These are phyloP conservation scores for Dendrothele bispora DNA, from an alignment of 768 basidiomycete genomes.

Conservation along the genomic window DNA sequence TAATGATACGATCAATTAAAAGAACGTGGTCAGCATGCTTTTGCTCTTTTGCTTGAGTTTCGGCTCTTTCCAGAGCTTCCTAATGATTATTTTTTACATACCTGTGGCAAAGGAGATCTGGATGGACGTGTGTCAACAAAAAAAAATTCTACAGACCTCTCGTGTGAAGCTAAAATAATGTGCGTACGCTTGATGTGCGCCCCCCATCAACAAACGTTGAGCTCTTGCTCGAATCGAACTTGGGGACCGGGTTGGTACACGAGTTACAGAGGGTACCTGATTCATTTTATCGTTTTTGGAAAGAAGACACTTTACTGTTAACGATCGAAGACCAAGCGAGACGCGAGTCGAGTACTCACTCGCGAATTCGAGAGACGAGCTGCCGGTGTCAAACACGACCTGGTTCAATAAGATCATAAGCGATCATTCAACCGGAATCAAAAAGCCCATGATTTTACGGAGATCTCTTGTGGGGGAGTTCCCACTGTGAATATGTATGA, in stretches of 20 bases:
- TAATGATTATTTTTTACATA: too few species aligned
- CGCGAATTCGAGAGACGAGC: slow-evolving; percentile 46
- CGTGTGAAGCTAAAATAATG: too few species aligned
- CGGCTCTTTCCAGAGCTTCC: too few species aligned
- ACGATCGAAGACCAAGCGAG: slow-evolving; percentile 8
- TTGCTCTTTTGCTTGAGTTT: too few species aligned
- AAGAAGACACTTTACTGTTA: too few species aligned
- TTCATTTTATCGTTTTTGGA: too few species aligned
- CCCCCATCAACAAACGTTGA: slow-evolving; percentile 50
- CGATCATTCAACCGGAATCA: slow-evolving; percentile 9
- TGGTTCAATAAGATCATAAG: slow-evolving; percentile 10
- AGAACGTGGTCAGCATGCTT: too few species aligned
- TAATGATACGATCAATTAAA: neutral
- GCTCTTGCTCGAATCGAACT: slow-evolving; percentile 49
- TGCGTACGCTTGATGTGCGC: too few species aligned
- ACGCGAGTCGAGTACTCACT: slow-evolving; percentile 29
- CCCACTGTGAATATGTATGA: slow-evolving; percentile 39
- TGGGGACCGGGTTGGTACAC: slow-evolving; percentile 39
- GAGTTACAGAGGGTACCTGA: slow-evolving; percentile 49
- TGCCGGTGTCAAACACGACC: slow-evolving; percentile 64
- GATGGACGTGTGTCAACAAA: too few species aligned
- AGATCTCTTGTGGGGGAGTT: slow-evolving; percentile 49
- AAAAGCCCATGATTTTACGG: slow-evolving; percentile 19
- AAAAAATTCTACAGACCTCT: too few species aligned
- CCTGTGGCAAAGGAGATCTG: slow-evolving; percentile 57